These are phyloP conservation scores for Diaporthe velutina DNA, from an alignment of 2,329 filamentous ascomycete genomes.

Conservation along the genomic window DNA sequence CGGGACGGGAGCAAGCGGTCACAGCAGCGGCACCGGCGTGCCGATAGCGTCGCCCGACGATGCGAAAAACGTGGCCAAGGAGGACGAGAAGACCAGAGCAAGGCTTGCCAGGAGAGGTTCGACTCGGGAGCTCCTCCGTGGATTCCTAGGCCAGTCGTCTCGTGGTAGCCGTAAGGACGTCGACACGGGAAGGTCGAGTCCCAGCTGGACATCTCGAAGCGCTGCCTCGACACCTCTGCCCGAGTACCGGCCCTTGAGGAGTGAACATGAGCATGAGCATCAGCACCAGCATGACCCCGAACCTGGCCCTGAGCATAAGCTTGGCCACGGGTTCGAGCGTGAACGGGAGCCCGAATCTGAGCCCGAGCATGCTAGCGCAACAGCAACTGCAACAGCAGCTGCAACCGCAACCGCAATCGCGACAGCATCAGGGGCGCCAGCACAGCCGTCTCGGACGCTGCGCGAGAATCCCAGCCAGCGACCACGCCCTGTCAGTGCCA, in stretches of 20 bases:
- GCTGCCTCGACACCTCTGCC: conserved; percentile 23
- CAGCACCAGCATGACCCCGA: not conserved
- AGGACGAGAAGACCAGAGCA: conserved; percentile 13
- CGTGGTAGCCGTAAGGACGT: conserved; percentile 11
- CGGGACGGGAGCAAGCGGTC: conserved; percentile 6
- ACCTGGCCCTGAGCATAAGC: conserved; percentile 2
- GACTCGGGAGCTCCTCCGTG: conserved; percentile 20
- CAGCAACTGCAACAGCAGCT: not conserved
- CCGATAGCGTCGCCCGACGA: not conserved
- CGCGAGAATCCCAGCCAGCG: conserved; percentile 46
- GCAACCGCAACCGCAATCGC: not conserved
- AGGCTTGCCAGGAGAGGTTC: conserved; percentile 3
- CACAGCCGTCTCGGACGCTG: not conserved
- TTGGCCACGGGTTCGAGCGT: conserved; percentile 13
- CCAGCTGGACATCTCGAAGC: conserved; percentile 25
- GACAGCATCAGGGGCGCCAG: conserved; percentile 1
- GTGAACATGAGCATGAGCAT: conserved; percentile 1
- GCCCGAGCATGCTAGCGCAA: not conserved
- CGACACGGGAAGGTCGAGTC: not conserved
- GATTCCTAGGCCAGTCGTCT: conserved; percentile 13
- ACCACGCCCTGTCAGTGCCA: conserved; percentile 25
- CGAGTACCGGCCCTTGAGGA: not conserved
- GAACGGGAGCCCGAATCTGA: not conserved
- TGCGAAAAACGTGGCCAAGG: not conserved
- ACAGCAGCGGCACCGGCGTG: conserved; percentile 12